Conservation (phyloP, 2,329 filamentous ascomycete genomes). For the Dactylellina parvicollis region DNA sequence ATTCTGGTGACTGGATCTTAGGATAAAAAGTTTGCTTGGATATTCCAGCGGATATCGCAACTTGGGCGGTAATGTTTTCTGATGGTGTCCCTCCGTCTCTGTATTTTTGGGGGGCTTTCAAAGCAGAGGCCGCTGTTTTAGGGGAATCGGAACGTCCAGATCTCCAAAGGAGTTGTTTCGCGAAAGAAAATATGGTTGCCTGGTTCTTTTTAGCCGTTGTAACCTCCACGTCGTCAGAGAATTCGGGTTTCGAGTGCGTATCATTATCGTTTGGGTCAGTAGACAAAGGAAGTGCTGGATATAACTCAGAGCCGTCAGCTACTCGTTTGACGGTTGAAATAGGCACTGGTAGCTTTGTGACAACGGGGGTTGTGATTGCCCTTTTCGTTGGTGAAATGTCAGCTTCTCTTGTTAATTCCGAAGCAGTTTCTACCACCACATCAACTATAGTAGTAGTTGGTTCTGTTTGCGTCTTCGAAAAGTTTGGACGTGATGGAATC, state of each 20-base stretch:
- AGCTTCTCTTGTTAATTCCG: background rate
- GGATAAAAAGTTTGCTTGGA: slow-evolving; percentile 7
- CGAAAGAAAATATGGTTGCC: slow-evolving; percentile 37
- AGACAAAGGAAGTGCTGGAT: slow-evolving; percentile 19
- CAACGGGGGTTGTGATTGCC: background rate
- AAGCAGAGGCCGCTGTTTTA: background rate
- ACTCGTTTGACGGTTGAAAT: slow-evolving; percentile 1
- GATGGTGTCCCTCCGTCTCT: background rate
- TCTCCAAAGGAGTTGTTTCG: slow-evolving; percentile 46
- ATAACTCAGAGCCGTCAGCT: background rate
- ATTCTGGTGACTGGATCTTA: background rate
- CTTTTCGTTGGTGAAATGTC: slow-evolving; percentile 3
- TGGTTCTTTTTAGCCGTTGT: slow-evolving; percentile 34
- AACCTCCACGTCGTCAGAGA: slow-evolving; percentile 6
- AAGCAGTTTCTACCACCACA: background rate
- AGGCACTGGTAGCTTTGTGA: slow-evolving; percentile 29
- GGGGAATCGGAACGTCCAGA: slow-evolving; percentile 39
- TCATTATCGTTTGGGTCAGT: background rate
- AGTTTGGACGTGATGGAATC: slow-evolving; percentile 32
- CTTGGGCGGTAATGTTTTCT: background rate
- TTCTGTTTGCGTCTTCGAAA: background rate
- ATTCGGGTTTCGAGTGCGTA: slow-evolving; percentile 1
- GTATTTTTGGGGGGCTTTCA: background rate
- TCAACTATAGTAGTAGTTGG: background rate
- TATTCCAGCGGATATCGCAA: background rate